phyloP scores from a whole-genome alignment of 768 basidiomycete genomes.

The Boletus rubescentipes region DNA sequence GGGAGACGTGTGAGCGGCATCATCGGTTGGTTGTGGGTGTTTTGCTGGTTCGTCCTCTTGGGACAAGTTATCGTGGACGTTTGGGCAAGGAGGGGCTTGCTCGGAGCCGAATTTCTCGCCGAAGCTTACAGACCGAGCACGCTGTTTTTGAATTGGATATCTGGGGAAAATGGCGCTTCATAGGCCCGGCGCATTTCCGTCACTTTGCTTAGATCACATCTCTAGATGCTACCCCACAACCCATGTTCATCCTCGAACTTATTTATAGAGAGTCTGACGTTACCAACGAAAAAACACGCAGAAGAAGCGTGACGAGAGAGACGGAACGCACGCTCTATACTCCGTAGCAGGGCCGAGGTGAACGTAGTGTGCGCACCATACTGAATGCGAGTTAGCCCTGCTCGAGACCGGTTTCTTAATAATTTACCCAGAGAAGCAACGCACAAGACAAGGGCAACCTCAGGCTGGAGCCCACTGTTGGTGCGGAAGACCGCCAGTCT shows the following conservation, averaged over 20 bases:
- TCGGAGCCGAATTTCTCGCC: slow-evolving; percentile 14
- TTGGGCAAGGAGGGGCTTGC: slow-evolving; percentile 26
- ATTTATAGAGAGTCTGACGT: no score
- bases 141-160: slow-evolving; percentile 16
- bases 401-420: no score
- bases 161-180: not conserved
- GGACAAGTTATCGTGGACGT: slow-evolving; percentile 49
- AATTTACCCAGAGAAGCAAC: no score
- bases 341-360: no score
- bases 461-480: no score
- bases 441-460: not conserved
- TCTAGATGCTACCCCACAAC: not conserved
- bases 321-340: no score
- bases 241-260: not conserved
- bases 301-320: no score
- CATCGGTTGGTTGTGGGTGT: slow-evolving; percentile 52
- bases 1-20: slow-evolving; percentile 49
- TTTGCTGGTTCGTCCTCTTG: slow-evolving; percentile 46
- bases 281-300: no score
- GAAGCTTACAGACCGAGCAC: slow-evolving; percentile 20
- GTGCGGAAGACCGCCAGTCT: not conserved
- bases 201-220: not conserved
- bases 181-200: not conserved
- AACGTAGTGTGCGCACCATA: no score
- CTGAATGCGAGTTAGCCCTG: no score